These are phyloP conservation scores for Alternaria brassicicola DNA, from an alignment of 2,329 filamentous ascomycete genomes.

Conservation along the genomic window DNA sequence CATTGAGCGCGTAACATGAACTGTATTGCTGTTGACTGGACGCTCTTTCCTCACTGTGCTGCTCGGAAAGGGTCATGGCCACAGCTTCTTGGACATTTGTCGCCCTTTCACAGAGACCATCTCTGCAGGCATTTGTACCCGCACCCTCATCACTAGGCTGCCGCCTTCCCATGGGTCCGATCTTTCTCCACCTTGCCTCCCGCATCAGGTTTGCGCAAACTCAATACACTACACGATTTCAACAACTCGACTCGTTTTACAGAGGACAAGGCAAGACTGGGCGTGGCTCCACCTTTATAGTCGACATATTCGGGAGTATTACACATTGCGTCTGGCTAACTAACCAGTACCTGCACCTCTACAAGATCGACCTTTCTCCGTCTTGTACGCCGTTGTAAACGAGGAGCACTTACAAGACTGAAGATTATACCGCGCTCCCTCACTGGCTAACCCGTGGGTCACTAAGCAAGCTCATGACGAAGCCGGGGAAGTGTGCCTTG, in stretches of 20 bases:
- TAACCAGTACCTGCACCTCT: background rate
- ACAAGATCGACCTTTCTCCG: background rate
- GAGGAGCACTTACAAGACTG: background rate
- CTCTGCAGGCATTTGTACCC: too few species aligned
- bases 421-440: background rate
- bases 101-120: too few species aligned
- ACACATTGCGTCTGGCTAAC: too few species aligned
- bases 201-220: background rate
- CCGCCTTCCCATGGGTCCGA: too few species aligned
- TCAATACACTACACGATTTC: too few species aligned
- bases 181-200: too few species aligned
- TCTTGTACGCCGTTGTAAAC: background rate
- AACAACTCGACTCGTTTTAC: too few species aligned
- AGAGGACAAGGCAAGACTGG: too few species aligned
- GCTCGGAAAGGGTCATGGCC: background rate
- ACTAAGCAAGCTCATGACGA: background rate
- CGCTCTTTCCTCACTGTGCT: background rate
- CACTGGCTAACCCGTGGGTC: background rate
- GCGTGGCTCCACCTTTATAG: too few species aligned
- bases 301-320: too few species aligned
- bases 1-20: background rate
- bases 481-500: background rate
- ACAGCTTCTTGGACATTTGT: background rate
- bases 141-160: too few species aligned
- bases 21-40: background rate